A percentile compares a stretch with the other conserved stretches of the same genome.
Evolutionary conservation across 2,329 filamentous ascomycete genomes (phyloP).

Genomic region (Fragosphaeria purpurea): DNA sequence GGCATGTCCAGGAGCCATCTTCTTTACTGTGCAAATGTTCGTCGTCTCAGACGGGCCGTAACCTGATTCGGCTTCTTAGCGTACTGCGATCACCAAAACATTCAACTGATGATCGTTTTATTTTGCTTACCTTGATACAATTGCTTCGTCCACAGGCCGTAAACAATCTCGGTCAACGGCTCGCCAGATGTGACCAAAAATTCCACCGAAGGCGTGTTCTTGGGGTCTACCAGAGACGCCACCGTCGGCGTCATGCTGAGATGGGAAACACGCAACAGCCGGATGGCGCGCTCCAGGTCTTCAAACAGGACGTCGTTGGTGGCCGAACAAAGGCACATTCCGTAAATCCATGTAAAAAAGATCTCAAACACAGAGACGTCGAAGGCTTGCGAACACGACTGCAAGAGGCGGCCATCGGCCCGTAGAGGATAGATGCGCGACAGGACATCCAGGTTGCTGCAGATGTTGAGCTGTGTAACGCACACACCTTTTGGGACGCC

Average conservation of each 20-base stretch:
- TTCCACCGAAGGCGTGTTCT: constrained; percentile 57
- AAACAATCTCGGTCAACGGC: constrained; percentile 62
- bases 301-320: constrained; percentile 64
- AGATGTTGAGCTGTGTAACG: constrained; percentile 64
- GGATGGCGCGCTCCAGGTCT: constrained; percentile 60
- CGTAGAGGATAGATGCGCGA: constrained; percentile 52
- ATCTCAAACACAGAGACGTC: constrained; percentile 88
- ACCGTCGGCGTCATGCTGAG: constrained; percentile 80
- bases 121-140: constrained; percentile 52
- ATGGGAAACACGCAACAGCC: constrained; percentile 58
- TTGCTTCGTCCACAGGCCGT: constrained; percentile 55
- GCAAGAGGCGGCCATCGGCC: constrained; percentile 52
- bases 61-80: constrained; percentile 16
- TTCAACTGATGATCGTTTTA: too few relatives aligned
- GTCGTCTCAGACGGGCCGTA: constrained; percentile 83
- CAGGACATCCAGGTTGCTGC: constrained; percentile 64
- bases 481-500: constrained; percentile 71
- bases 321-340: constrained; percentile 69
- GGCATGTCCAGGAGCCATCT: constrained; percentile 45
- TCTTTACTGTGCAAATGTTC: constrained; percentile 72
- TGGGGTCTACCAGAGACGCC: constrained; percentile 60
- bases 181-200: constrained; percentile 79
- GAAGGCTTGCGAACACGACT: constrained; percentile 76
- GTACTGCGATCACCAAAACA: too few relatives aligned
- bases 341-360: constrained; percentile 70